Conservation (phyloP, 225 moss, liverwort and hornwort genomes). For the Takakia lepidozioides region DNA sequence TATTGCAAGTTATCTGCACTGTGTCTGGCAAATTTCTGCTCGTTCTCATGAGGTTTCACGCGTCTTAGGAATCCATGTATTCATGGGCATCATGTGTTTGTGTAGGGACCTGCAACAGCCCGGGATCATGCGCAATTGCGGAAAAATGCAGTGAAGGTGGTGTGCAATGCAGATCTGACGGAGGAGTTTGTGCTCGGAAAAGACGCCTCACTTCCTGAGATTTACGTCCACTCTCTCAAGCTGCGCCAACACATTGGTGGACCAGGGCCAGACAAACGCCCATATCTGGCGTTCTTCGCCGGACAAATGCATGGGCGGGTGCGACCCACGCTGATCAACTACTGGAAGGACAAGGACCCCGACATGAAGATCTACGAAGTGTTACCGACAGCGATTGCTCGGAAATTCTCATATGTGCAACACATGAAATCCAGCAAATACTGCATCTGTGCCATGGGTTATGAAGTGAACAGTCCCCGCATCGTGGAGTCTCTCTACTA, state of each 20-base stretch:
- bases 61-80: no score
- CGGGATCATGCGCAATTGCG: conserved; percentile 4
- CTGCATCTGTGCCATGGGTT: conserved; percentile 79
- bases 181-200: conserved; percentile 14
- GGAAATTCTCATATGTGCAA: conserved; percentile 26
- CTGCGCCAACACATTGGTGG: conserved; percentile 15
- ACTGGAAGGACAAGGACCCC: conserved; percentile 49
- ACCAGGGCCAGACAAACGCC: conserved; percentile 35
- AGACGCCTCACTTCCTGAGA: conserved; percentile 14
- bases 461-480: conserved; percentile 85
- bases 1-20: not conserved
- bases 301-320: conserved; percentile 61
- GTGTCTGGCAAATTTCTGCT: no score
- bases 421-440: conserved; percentile 84
- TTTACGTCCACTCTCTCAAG: conserved; percentile 11
- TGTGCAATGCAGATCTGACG: conserved; percentile 32
- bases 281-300: conserved; percentile 56
- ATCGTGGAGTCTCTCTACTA: conserved; percentile 80
- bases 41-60: no score
- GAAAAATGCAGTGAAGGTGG: conserved; percentile 16
- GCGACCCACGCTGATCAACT: conserved; percentile 24
- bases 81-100: no score
- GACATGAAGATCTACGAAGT: conserved; percentile 64
- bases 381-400: conserved; percentile 22
- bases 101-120: conserved; percentile 8